A percentile compares a stretch with the other conserved stretches of the same genome.
Conservation (phyloP, 805 yeast genomes). For the Metschnikowia reukaufii region DNA sequence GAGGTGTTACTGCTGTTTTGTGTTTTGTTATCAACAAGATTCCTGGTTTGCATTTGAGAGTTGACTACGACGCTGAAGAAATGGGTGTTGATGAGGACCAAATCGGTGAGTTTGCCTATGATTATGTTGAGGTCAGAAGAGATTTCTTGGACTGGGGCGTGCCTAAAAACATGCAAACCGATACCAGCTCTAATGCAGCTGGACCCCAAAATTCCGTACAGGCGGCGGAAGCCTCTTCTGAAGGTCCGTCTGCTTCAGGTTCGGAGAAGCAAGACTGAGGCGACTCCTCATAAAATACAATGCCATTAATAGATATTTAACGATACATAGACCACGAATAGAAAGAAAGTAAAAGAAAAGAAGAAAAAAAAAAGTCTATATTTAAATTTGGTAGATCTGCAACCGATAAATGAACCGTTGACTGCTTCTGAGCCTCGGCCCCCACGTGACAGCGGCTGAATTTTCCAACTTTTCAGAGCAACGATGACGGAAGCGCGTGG, state of each 20-base stretch:
- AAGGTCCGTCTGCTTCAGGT: slow-evolving; percentile 4
- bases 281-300: background rate
- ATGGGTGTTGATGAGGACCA: slow-evolving; percentile 94
- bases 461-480: background rate
- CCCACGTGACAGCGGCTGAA: too few species aligned
- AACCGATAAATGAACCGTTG: too few species aligned
- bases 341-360: background rate
- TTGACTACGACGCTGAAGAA: slow-evolving; percentile 81
- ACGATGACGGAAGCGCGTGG: background rate
- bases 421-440: too few species aligned
- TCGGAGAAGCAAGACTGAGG: slow-evolving; percentile 17
- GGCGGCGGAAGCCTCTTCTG: slow-evolving; percentile 15
- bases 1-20: slow-evolving; percentile 72
- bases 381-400: too few species aligned
- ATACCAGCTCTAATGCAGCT: slow-evolving; percentile 6
- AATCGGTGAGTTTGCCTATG: slow-evolving; percentile 98
- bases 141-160: slow-evolving; percentile 66
- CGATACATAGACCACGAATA: slow-evolving; percentile 7
- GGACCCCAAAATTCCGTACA: slow-evolving; percentile 11
- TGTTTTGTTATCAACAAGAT: slow-evolving; percentile 72
- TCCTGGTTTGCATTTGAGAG: slow-evolving; percentile 81
- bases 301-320: background rate
- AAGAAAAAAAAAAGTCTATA: too few species aligned
- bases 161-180: slow-evolving; percentile 16
- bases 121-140: slow-evolving; percentile 93